Conservation (phyloP, 257 asterid genomes). For the Salvia miltiorrhiza region DNA sequence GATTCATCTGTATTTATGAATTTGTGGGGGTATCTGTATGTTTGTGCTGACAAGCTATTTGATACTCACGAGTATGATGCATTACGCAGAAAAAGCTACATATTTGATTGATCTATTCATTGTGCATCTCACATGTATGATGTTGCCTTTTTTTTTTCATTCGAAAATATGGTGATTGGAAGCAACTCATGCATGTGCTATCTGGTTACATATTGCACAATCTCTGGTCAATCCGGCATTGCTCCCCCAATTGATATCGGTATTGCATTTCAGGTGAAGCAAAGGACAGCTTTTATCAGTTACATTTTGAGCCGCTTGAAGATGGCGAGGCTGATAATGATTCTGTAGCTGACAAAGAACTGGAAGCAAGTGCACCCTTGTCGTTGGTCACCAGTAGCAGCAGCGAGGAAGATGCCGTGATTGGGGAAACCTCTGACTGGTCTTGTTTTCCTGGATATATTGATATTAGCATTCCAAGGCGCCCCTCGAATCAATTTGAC, state of each 20-base stretch:
- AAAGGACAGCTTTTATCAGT: slow-evolving; percentile 20
- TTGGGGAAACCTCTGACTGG: slow-evolving; percentile 30
- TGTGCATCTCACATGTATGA: background rate
- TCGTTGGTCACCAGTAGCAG: slow-evolving; percentile 58
- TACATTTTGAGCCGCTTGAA: slow-evolving; percentile 26
- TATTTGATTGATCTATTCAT: background rate
- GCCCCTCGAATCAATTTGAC: slow-evolving; percentile 30
- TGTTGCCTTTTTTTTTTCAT: background rate
- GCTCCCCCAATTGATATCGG: slow-evolving; percentile 1
- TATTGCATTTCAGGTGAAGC: slow-evolving; percentile 21
- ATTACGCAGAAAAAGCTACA: background rate
- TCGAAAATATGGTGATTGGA: background rate
- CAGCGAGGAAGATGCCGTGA: slow-evolving; percentile 55
- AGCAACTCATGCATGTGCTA: slow-evolving; percentile 1
- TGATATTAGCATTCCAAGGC: slow-evolving; percentile 42
- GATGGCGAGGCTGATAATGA: slow-evolving; percentile 24
- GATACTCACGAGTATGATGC: background rate
- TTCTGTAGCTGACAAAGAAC: slow-evolving; percentile 39
- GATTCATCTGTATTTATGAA: background rate
- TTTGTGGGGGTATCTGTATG: background rate
- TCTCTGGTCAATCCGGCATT: background rate
- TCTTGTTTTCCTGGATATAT: slow-evolving; percentile 37
- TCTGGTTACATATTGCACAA: slow-evolving; percentile 4
- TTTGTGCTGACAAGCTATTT: slow-evolving; percentile 1
- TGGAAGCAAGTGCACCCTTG: slow-evolving; percentile 48